Evolutionary conservation across 352 stramenopile genomes (phyloP), one percentile per base, ranked within the genome.

Genomic region (Phytophthora kernoviae): DNA sequence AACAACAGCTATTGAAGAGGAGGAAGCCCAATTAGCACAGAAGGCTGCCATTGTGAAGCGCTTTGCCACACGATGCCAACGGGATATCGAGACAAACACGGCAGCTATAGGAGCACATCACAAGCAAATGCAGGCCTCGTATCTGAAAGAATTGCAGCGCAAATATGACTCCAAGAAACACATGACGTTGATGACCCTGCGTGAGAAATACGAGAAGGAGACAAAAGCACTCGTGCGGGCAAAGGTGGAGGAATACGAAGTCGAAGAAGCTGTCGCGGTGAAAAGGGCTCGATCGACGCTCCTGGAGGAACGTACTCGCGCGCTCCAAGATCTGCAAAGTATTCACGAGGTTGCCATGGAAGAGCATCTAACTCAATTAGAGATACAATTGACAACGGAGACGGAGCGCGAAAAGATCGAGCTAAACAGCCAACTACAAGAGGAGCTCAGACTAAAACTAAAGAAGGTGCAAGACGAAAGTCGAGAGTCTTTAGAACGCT

Each of bases 151-250:
- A 18, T 59, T 90, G 26, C 70, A 81, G 54, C 78, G 76, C 40
- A 84, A 86, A 54, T 90, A 81, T 33, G 73, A 85, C 37, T 88
- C 78, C 6, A 87, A 82, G 51, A 84, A 87, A 49, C 73, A 81
- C 26, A 65, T 88, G 66, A 53, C 66, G 24, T 45, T 90, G 3
- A 59, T 88, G 37, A 41, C 51, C 9, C 37, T 88, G 24, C 75
- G 73, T 37, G 79, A 87, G 18, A 61, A 65, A n/a, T 78, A 71
- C 45, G 79, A 90, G 39, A 65, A 54, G 17, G 74, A 90, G 30
- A 85, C 78, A 2, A 83, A 86, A 32, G 41, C 68, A 2, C 54
- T 75, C 5, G 70, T 90, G 11, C 53, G 65, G 15, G 26, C 43
- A 2, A 75, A 70, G 24, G 82, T 81, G 70, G 75, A 82, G 41